phyloP scores from a whole-genome alignment of 371 early-diverging fungal genomes.

The Mucor indicus region DNA sequence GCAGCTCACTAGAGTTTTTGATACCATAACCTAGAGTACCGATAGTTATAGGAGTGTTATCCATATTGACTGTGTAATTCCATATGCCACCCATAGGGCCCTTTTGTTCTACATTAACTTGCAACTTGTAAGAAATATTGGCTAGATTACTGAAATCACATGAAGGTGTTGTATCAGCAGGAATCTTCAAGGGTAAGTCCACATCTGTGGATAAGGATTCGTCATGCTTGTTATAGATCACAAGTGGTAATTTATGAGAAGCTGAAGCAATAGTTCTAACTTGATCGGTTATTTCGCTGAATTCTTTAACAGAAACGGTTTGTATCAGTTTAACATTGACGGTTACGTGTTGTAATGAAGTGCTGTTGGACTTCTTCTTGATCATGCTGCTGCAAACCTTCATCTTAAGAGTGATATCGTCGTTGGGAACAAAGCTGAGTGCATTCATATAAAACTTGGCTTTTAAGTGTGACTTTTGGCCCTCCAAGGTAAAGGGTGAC shows the following conservation, averaged over 20 bases:
- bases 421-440: conserved; percentile 11
- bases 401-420: conserved; percentile 5
- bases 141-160: conserved; percentile 15
- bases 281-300: conserved; percentile 3
- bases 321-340: conserved; percentile 10
- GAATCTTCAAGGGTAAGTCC: conserved; percentile 8
- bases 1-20: conserved; percentile 22
- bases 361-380: neutral
- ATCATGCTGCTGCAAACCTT: neutral
- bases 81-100: conserved; percentile 20
- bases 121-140: conserved; percentile 5
- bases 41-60: conserved; percentile 21
- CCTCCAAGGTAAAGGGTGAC: neutral
- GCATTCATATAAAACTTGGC: conserved; percentile 5
- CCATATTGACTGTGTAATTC: conserved; percentile 2
- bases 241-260: conserved; percentile 3
- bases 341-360: conserved; percentile 6
- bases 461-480: conserved; percentile 6
- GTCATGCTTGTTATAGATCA: neutral
- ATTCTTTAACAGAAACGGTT: neutral
- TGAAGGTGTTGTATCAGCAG: conserved; percentile 8
- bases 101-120: conserved; percentile 12
- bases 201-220: conserved; percentile 8
- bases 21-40: conserved; percentile 41
- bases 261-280: neutral